A percentile compares a stretch with the other conserved stretches of the same genome.
phyloP scores from a whole-genome alignment of 805 yeast genomes.

The Candida orba region DNA sequence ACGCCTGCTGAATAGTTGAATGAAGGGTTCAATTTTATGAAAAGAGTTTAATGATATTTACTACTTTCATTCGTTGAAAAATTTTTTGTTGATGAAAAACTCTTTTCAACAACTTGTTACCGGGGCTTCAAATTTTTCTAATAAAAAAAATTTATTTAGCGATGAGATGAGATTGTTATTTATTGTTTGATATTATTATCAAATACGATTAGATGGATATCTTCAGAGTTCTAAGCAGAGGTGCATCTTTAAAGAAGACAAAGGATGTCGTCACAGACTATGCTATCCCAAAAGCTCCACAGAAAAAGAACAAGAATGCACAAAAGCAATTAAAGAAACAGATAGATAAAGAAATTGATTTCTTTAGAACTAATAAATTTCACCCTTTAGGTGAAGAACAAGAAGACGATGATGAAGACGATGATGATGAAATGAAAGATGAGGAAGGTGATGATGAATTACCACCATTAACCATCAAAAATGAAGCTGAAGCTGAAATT shows the following conservation, averaged over 20 bases:
- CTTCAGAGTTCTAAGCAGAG: constrained; percentile 76
- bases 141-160: not conserved
- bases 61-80: not conserved
- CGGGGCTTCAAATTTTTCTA: not conserved
- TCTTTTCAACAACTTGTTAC: not conserved
- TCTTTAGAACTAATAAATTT: constrained; percentile 56
- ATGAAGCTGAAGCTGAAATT: constrained; percentile 49
- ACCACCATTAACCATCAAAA: constrained; percentile 38
- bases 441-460: constrained; percentile 27
- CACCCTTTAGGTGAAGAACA: constrained; percentile 20
- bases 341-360: constrained; percentile 72
- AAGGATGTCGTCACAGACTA: constrained; percentile 25
- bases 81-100: not conserved
- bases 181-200: not conserved
- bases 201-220: constrained; percentile 58
- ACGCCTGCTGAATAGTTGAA: not conserved
- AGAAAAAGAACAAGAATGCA: constrained; percentile 24
- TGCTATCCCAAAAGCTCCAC: constrained; percentile 22
- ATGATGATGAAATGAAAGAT: constrained; percentile 18
- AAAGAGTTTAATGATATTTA: not conserved
- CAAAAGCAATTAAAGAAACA: constrained; percentile 37
- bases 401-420: constrained; percentile 21
- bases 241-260: constrained; percentile 68
- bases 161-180: constrained; percentile 8
- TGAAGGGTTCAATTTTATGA: not conserved